A percentile compares a stretch with the other conserved stretches of the same genome.
Evolutionary conservation across 305 asterid genomes (phyloP).

Genomic region (Solanum hybrid): DNA sequence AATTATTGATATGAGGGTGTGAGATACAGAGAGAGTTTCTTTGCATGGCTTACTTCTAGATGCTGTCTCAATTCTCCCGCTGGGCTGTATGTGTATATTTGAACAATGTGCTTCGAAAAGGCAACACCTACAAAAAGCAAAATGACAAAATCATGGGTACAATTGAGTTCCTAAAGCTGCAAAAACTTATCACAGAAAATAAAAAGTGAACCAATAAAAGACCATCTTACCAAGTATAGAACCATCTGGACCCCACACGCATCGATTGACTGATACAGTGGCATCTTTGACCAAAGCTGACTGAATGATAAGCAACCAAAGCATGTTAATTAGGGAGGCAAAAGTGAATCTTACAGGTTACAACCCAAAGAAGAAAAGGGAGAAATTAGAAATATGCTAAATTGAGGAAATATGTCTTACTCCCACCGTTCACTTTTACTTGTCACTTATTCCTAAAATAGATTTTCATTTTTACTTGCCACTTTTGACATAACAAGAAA

Average conservation of each 20-base stretch:
- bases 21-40: not conserved
- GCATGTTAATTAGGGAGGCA: not conserved
- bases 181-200: constrained; percentile 1
- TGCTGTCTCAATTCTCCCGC: constrained; percentile 78
- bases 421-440: not conserved
- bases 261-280: constrained; percentile 73
- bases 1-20: not conserved
- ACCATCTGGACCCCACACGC: constrained; percentile 97
- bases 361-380: not conserved
- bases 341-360: not conserved
- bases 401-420: not conserved
- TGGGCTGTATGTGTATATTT: constrained; percentile 66
- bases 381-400: not conserved
- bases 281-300: constrained; percentile 86
- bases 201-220: constrained; percentile 3
- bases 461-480: not conserved
- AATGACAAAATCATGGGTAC: constrained; percentile 8
- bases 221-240: constrained; percentile 67
- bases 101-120: constrained; percentile 89
- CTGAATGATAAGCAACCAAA: constrained; percentile 31
- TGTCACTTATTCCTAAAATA: not conserved
- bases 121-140: constrained; percentile 60
- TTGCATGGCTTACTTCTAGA: constrained; percentile 50
- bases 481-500: not conserved
- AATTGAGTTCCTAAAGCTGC: not conserved